Percentiles rank a stretch among this genome's conserved stretches.
Conservation (phyloP, 2,329 filamentous ascomycete genomes). For the Paecilomyces variotii region DNA sequence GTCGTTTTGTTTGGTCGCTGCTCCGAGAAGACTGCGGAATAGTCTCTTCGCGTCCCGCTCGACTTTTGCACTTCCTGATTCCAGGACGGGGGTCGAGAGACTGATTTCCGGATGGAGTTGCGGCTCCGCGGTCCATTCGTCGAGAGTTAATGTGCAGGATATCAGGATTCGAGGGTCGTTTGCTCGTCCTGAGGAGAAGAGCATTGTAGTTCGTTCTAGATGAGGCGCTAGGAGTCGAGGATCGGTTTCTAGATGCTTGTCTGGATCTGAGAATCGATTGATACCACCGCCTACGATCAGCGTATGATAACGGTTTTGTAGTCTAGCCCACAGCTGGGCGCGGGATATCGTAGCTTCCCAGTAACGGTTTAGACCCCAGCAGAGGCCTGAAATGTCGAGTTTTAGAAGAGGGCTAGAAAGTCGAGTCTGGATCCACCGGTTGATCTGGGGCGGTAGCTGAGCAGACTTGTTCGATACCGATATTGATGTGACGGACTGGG, state of each 20-base stretch:
- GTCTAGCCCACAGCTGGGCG: slow-evolving; percentile 28
- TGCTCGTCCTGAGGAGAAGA: slow-evolving; percentile 16
- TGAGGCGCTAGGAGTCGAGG: slow-evolving; percentile 25
- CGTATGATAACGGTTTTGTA: slow-evolving; percentile 18
- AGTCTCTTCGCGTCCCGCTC: slow-evolving; percentile 31
- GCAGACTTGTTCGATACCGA: slow-evolving; percentile 17
- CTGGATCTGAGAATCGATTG: background rate
- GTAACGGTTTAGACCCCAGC: slow-evolving; percentile 35
- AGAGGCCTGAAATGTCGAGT: slow-evolving; percentile 32
- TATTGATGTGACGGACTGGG: slow-evolving; percentile 25
- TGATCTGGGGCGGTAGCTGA: slow-evolving; percentile 21
- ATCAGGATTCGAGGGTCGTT: slow-evolving; percentile 18
- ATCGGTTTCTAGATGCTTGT: slow-evolving; percentile 2
- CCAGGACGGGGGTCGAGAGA: slow-evolving; percentile 13
- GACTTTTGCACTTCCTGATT: slow-evolving; percentile 17
- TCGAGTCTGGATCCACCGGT: slow-evolving; percentile 27
- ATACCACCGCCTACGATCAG: slow-evolving; percentile 5
- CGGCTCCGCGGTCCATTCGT: slow-evolving; percentile 35
- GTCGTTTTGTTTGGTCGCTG: slow-evolving; percentile 5
- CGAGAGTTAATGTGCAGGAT: slow-evolving; percentile 26
- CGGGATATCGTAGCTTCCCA: slow-evolving; percentile 33
- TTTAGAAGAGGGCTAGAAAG: slow-evolving; percentile 26
- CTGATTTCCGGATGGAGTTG: slow-evolving; percentile 29
- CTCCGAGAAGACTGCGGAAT: slow-evolving; percentile 26
- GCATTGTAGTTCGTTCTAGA: slow-evolving; percentile 27